phyloP scores from a whole-genome alignment of 306 rosid genomes.

The Malus orientalis region DNA sequence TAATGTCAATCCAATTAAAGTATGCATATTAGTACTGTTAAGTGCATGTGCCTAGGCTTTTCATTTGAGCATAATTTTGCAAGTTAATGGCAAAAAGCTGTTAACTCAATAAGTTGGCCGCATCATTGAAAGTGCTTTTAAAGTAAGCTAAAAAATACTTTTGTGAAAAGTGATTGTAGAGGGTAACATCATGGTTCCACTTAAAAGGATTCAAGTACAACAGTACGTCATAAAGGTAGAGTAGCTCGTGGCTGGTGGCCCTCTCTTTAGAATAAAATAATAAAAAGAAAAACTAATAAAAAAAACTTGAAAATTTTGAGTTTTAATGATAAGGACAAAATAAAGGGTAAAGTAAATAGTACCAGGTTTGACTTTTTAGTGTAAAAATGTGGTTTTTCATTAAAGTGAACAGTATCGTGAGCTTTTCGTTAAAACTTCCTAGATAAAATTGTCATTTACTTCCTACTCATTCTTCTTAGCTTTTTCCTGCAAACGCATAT shows the following conservation, averaged over 20 bases:
- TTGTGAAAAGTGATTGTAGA: background rate
- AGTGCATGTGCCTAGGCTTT: constrained; percentile 16
- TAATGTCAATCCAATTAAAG: background rate
- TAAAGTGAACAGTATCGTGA: too few relatives aligned
- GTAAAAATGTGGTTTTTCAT: too few relatives aligned
- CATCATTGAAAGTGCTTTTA: background rate
- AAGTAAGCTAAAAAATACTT: background rate
- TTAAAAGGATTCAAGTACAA: background rate
- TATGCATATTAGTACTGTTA: background rate
- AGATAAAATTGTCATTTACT: background rate
- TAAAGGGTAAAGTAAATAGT: too few relatives aligned
- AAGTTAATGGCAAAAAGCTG: constrained; percentile 9
- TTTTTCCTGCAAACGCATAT: background rate
- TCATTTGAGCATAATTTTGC: background rate
- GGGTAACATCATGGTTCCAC: background rate
- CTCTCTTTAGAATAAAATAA: background rate
- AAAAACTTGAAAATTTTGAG: too few relatives aligned
- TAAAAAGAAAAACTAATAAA: too few relatives aligned
- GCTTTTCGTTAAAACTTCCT: too few relatives aligned
- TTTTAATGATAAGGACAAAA: too few relatives aligned
- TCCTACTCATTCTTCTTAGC: background rate
- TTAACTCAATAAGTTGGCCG: constrained; percentile 1
- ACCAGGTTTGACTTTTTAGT: too few relatives aligned
- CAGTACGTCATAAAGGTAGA: background rate
- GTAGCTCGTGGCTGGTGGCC: constrained; percentile 1